A percentile compares a stretch with the other conserved stretches of the same genome.
These are phyloP conservation scores for Trichoderma erinaceum DNA, from an alignment of 495 filamentous ascomycete species.

Conservation along the genomic window DNA sequence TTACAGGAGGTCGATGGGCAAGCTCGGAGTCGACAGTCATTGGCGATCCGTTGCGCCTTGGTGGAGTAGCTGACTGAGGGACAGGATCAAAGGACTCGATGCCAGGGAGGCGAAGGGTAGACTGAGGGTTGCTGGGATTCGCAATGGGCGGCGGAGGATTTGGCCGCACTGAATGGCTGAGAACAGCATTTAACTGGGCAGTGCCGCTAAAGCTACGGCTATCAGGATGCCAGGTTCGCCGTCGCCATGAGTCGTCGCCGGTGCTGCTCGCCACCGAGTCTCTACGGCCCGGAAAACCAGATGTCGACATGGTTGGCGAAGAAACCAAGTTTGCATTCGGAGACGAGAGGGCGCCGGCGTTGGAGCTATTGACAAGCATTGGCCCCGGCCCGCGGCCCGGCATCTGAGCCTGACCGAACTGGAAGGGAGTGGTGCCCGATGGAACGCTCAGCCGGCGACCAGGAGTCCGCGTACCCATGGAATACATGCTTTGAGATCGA, in stretches of 20 bases:
- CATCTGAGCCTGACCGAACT: slow-evolving; percentile 52
- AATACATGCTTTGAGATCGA: slow-evolving; percentile 60
- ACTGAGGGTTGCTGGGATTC: slow-evolving; percentile 29
- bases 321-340: slow-evolving; percentile 52
- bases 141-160: slow-evolving; percentile 47
- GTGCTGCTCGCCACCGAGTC: slow-evolving; percentile 54
- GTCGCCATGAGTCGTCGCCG: slow-evolving; percentile 68
- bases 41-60: slow-evolving; percentile 56
- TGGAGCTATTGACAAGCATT: slow-evolving; percentile 43
- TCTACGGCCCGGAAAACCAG: slow-evolving; percentile 54
- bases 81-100: slow-evolving; percentile 86
- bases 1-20: slow-evolving; percentile 35
- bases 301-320: slow-evolving; percentile 66
- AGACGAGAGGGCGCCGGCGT: slow-evolving; percentile 48
- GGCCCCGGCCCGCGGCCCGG: slow-evolving; percentile 55
- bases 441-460: slow-evolving; percentile 77
- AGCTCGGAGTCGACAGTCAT: slow-evolving; percentile 58
- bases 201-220: slow-evolving; percentile 42
- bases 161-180: slow-evolving; percentile 45
- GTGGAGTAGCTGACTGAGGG: slow-evolving; percentile 56
- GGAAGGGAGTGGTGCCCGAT: slow-evolving; percentile 66
- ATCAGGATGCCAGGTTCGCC: slow-evolving; percentile 87
- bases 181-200: slow-evolving; percentile 32
- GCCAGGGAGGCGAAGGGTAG: slow-evolving; percentile 63
- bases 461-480: slow-evolving; percentile 55